Conservation (phyloP, 2,329 filamentous ascomycete species). For the Fonsecaea multimorphosa region DNA sequence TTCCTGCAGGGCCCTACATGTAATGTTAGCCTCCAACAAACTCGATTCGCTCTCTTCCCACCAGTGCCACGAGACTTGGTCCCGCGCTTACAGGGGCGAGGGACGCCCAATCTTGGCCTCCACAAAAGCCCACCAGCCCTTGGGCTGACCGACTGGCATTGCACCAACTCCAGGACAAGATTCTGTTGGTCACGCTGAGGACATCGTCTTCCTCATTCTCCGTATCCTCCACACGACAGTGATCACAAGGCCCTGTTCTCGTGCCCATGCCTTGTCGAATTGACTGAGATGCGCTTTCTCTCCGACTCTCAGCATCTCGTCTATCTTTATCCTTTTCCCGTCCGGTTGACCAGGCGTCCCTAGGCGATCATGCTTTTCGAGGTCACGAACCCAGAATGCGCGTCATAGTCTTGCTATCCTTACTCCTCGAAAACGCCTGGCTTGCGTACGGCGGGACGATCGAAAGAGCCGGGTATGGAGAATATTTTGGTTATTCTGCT, state of each 20-base stretch:
- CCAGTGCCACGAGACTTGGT: not conserved
- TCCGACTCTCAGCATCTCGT: not conserved
- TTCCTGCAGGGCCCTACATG: constrained; percentile 1
- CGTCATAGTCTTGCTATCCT: constrained; percentile 12
- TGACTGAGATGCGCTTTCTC: constrained; percentile 12
- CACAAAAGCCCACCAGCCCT: not conserved
- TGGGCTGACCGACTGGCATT: not conserved
- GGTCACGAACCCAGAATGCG: constrained; percentile 23
- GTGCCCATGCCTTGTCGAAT: constrained; percentile 6
- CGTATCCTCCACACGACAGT: constrained; percentile 9
- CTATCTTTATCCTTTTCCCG: not conserved
- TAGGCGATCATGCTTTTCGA: constrained; percentile 26
- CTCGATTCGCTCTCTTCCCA: not conserved
- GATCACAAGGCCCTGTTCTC: constrained; percentile 26
- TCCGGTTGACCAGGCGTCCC: constrained; percentile 2
- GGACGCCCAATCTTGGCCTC: not conserved
- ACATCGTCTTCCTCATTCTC: constrained; percentile 8
- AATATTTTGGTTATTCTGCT: not conserved
- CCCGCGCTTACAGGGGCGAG: constrained; percentile 1
- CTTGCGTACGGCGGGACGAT: constrained; percentile 20
- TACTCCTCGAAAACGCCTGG: constrained; percentile 15
- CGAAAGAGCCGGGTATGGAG: constrained; percentile 11
- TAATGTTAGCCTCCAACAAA: no score
- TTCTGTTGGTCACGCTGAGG: constrained; percentile 11
- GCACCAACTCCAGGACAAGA: not conserved